phyloP scores from a whole-genome alignment of 768 basidiomycete genomes.

The Tricholoma furcatifolium region DNA sequence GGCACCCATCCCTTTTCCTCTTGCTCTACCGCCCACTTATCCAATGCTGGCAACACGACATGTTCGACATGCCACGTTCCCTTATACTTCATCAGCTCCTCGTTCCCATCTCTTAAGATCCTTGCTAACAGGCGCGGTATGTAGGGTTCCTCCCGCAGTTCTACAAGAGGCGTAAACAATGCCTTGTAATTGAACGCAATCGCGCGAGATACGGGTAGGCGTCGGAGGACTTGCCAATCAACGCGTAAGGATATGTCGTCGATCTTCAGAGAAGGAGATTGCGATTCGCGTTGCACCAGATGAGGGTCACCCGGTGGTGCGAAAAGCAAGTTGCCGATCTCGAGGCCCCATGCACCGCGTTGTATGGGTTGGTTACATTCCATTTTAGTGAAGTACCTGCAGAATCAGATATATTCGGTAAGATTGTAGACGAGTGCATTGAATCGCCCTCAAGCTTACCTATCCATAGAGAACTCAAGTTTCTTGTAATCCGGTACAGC shows the following conservation, averaged over 20 bases:
- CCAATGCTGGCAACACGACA: slow-evolving; percentile 43
- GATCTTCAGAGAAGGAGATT: slow-evolving; percentile 33
- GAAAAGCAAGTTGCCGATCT: slow-evolving; percentile 49
- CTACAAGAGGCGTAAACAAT: slow-evolving; percentile 47
- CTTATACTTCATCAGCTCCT: slow-evolving; percentile 43
- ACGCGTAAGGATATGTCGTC: slow-evolving; percentile 47
- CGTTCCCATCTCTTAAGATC: slow-evolving; percentile 40
- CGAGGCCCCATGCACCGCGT: slow-evolving; percentile 50
- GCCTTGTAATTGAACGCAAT: slow-evolving; percentile 58
- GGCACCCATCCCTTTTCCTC: slow-evolving; percentile 48
- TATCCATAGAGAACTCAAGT: slow-evolving; percentile 48
- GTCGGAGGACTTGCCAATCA: slow-evolving; percentile 56
- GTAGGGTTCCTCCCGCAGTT: slow-evolving; percentile 45
- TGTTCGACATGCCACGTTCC: slow-evolving; percentile 41
- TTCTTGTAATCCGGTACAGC: slow-evolving; percentile 52
- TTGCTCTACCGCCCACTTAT: slow-evolving; percentile 48
- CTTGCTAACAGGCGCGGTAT: slow-evolving; percentile 48
- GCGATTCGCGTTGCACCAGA: slow-evolving; percentile 31
- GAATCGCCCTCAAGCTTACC: too few species aligned
- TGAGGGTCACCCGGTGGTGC: slow-evolving; percentile 38
- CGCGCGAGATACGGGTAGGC: slow-evolving; percentile 45
- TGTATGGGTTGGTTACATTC: slow-evolving; percentile 48
- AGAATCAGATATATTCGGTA: too few species aligned
- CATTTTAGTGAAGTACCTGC: slow-evolving; percentile 49
- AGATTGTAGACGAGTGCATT: too few species aligned